phyloP scores from a whole-genome alignment of 2,329 filamentous ascomycete species.

The Colletotrichum coccodes region DNA sequence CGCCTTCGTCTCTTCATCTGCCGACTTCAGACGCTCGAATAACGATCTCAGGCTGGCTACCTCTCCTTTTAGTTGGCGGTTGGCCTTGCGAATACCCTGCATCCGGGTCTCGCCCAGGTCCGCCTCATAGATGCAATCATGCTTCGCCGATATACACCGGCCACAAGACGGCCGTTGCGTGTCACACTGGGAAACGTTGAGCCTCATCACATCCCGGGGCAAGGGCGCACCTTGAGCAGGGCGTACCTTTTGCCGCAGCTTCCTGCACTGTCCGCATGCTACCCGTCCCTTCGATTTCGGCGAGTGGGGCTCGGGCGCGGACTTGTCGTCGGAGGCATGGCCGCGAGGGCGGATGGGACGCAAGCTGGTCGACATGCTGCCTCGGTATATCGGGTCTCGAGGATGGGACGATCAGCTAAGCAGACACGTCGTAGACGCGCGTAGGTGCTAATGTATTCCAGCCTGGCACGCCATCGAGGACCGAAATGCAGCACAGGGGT shows the following conservation, averaged over 20 bases:
- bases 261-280: constrained; percentile 20
- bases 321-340: neutral
- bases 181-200: constrained; percentile 4
- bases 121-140: constrained; percentile 18
- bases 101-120: constrained; percentile 26
- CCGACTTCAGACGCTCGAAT: constrained; percentile 13
- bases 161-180: constrained; percentile 12
- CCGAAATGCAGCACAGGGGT: neutral
- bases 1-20: neutral
- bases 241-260: constrained; percentile 23
- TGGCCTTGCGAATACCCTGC: constrained; percentile 24
- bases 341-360: constrained; percentile 13
- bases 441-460: neutral
- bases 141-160: constrained; percentile 1
- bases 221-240: neutral
- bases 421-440: neutral
- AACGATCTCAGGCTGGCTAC: constrained; percentile 11
- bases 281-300: constrained; percentile 14
- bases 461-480: neutral
- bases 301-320: neutral
- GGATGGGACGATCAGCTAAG: neutral
- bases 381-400: neutral
- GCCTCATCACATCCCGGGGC: neutral
- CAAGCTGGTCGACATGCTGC: constrained; percentile 13
- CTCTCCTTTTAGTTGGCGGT: constrained; percentile 8